Percentiles rank a stretch among this genome's conserved stretches.
Evolutionary conservation across 164 flowering plant species (phyloP).

Genomic region (Liriodendron chinense): DNA sequence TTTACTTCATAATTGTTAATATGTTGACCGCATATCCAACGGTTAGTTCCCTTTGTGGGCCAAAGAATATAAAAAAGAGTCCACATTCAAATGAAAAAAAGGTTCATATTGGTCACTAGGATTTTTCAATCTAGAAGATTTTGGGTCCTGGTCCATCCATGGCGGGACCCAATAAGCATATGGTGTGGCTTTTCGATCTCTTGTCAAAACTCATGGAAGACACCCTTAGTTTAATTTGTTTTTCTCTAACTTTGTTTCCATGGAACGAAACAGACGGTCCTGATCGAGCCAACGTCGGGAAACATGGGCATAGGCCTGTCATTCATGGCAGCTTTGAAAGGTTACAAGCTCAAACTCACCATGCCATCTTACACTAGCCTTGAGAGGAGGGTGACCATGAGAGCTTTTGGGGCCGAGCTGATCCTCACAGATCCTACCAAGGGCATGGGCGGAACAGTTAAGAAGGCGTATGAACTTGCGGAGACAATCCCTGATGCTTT

Average conservation of each 20-base stretch:
- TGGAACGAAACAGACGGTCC: conserved; percentile 50
- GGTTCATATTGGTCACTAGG: not conserved
- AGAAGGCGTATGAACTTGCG: conserved; percentile 78
- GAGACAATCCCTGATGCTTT: conserved; percentile 79
- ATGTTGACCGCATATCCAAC: too few relatives aligned
- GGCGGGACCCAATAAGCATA: too few relatives aligned
- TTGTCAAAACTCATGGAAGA: not conserved
- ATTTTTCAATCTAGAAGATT: not conserved
- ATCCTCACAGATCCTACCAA: conserved; percentile 85
- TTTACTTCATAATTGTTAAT: too few relatives aligned
- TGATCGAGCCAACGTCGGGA: conserved; percentile 98
- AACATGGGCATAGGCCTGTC: conserved; percentile 99
- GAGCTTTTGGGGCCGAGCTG: conserved; percentile 89
- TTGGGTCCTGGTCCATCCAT: not conserved
- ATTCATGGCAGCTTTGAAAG: conserved; percentile 90
- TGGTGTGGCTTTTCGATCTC: not conserved
- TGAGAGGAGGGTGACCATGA: conserved; percentile 93
- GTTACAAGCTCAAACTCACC: conserved; percentile 86
- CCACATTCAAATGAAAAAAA: too few relatives aligned
- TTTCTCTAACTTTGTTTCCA: not conserved
- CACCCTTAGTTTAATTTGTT: not conserved
- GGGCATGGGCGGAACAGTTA: conserved; percentile 95
- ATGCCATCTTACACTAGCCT: conserved; percentile 99
- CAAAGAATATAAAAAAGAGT: too few relatives aligned
- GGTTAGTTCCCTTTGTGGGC: too few relatives aligned